Percentiles rank a stretch among this genome's conserved stretches.
Conservation (phyloP, 257 asterid genomes). For the Petunia axillaris region DNA sequence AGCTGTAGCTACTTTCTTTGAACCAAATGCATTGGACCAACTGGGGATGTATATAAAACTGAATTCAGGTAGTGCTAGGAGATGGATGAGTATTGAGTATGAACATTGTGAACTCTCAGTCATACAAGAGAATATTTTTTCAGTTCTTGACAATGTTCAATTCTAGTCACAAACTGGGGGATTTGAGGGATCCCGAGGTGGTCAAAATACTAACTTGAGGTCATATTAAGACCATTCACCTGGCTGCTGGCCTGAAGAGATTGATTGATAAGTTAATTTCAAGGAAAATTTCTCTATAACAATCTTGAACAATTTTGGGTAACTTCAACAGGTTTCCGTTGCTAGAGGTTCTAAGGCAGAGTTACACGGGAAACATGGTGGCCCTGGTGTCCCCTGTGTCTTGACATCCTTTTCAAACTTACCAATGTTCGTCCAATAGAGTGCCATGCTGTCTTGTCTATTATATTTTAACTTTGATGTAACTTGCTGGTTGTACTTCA, state of each 20-base stretch:
- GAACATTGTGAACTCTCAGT: background rate
- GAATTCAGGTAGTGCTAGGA: background rate
- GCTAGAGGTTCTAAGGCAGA: background rate
- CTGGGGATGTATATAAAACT: background rate
- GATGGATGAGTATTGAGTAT: background rate
- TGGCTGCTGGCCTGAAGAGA: slow-evolving; percentile 12
- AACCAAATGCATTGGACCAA: background rate
- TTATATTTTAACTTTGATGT: background rate
- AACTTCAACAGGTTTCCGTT: background rate
- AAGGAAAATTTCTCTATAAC: background rate
- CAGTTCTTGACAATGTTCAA: background rate
- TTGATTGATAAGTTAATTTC: background rate
- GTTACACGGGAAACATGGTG: background rate
- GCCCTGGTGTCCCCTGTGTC: background rate
- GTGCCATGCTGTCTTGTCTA: background rate
- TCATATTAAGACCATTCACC: background rate
- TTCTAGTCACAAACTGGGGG: background rate
- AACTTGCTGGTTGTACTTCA: background rate
- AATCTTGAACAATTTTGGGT: background rate
- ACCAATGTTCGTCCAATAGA: background rate
- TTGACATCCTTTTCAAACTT: background rate
- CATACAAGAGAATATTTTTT: background rate
- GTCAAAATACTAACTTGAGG: background rate
- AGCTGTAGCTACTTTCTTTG: slow-evolving; percentile 1
- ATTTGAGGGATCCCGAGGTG: background rate